A percentile compares a stretch with the other conserved stretches of the same genome.
These are phyloP conservation scores for Raffaelea albimanens DNA, from an alignment of 2,329 filamentous ascomycete genomes.

Conservation along the genomic window DNA sequence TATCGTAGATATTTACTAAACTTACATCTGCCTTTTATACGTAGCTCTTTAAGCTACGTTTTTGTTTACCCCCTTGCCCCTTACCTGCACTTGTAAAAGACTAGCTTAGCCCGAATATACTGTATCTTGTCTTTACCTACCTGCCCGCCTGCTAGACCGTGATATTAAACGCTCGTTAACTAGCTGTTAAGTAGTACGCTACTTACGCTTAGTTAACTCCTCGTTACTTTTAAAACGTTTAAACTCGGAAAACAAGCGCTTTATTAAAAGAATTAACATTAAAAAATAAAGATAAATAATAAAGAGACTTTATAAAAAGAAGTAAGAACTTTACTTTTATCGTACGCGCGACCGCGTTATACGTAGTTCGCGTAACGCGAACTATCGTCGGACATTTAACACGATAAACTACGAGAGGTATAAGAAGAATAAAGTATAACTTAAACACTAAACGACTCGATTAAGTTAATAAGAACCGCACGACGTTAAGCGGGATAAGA, in stretches of 20 bases:
- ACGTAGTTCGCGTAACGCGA: background rate
- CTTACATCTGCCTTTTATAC: background rate
- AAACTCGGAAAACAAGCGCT: background rate
- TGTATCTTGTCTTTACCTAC: no score
- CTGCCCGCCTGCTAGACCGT: no score
- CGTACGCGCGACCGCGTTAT: background rate
- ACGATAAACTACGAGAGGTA: background rate
- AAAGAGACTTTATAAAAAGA: background rate
- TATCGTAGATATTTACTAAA: background rate
- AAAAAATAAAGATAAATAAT: background rate
- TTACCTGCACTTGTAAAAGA: background rate
- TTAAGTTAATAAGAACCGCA: background rate
- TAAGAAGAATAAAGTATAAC: background rate
- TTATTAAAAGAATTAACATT: background rate
- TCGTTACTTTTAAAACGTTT: background rate
- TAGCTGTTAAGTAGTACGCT: background rate
- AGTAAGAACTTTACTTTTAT: background rate
- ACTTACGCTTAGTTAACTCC: background rate
- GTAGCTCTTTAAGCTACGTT: slow-evolving; percentile 1
- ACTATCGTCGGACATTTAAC: background rate
- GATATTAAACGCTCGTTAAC: no score
- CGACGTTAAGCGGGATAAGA: background rate
- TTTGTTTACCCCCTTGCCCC: background rate
- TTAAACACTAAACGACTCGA: background rate
- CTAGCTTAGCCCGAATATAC: background rate